These are phyloP conservation scores for Mycena galopus DNA, from an alignment of 768 basidiomycete genomes.

Conservation along the genomic window DNA sequence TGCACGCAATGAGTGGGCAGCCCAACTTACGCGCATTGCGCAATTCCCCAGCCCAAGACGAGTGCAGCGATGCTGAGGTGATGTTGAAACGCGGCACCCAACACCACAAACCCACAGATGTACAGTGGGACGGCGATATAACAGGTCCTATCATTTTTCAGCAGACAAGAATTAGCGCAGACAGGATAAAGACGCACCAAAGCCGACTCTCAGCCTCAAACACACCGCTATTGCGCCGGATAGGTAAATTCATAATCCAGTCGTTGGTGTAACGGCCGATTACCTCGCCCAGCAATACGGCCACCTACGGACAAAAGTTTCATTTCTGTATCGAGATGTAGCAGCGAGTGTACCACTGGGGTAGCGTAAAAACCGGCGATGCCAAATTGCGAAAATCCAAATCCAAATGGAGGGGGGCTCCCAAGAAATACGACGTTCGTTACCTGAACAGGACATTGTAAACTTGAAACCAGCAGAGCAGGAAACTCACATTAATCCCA, in stretches of 20 bases:
- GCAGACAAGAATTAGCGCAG: not conserved
- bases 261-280: conserved; percentile 67
- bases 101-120: conserved; percentile 40
- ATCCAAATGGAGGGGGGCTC: conserved; percentile 64
- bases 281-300: conserved; percentile 65
- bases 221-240: conserved; percentile 65
- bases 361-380: conserved; percentile 68
- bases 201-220: conserved; percentile 71
- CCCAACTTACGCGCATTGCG: not conserved
- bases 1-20: not conserved
- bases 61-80: not conserved
- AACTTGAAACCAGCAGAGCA: not conserved
- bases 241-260: conserved; percentile 59
- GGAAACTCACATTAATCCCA: conserved; percentile 62
- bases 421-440: conserved; percentile 77
- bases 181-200: conserved; percentile 50
- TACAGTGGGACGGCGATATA: conserved; percentile 67
- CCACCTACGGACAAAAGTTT: conserved; percentile 50
- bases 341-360: conserved; percentile 58
- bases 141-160: conserved; percentile 53
- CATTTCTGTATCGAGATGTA: not conserved
- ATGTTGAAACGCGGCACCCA: not conserved
- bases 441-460: conserved; percentile 51
- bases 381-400: conserved; percentile 58
- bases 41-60: not conserved